Evolutionary conservation across 2,329 filamentous ascomycete genomes (phyloP), one percentile per base, ranked within the genome.

Genomic region (Xylariomycetidae sp.): DNA sequence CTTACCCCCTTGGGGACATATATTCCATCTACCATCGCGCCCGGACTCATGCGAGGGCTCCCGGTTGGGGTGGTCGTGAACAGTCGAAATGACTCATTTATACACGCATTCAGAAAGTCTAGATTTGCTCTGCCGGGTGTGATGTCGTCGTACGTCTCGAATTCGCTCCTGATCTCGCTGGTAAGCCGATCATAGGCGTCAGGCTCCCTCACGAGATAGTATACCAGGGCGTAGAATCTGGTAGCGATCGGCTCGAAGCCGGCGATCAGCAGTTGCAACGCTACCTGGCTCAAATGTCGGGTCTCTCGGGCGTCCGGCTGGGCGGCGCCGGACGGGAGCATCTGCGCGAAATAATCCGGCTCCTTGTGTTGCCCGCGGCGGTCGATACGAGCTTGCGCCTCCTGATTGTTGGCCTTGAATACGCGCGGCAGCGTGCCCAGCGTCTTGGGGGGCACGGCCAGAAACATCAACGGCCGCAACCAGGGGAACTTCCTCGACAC

Each of bases 311-410:
- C 35, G 26, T 48, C 35, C 2, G 45, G 46, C 9, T 25, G 17
- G 4, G 46, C 41, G 8, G 25, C 29, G 16, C 48, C 41, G 3
- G 37, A 25, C 2, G 44, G 44, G 4, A 48, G 10, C 2, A 53
- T 27, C 17, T 48, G 40, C n/a, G 52, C 49, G 16, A 51, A 37
- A 19, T 51, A 48, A 40, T 54, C 50, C 5, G 40, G 18, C 26
- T 51, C 45, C 26, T 45, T 28, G 4, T 36, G 38, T 13, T 42
- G 34, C 10, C 45, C 46, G 4, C 44, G 42, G 8, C 37, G 40
- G 13, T 44, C 37, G 16, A 53, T 45, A 6, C 49, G 48, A 14
- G 22, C 14, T 15, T 42, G 22, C 1, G 49, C 26, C 5, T 42
- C 44, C 12, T 46, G 19, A 2, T n/a, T 9, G 30, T 46, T 51